Percentiles rank a stretch among this genome's conserved stretches.
Conservation (phyloP, 805 yeast species). For the Metschnikowia cerradonensis region DNA sequence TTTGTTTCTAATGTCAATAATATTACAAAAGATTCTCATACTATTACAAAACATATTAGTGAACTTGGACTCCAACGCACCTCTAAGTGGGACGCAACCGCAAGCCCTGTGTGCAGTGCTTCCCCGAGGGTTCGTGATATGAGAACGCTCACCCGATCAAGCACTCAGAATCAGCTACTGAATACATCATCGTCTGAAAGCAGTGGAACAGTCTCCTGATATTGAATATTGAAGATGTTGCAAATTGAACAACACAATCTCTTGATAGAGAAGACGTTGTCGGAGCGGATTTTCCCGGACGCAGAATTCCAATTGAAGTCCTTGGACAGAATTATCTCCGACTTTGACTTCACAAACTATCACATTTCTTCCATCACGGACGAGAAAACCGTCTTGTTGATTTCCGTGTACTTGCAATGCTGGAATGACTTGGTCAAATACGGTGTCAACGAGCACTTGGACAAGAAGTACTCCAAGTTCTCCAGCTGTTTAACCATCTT, state of each 20-base stretch:
- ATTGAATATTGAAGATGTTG: slow-evolving; percentile 48
- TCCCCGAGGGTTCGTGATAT: slow-evolving; percentile 1
- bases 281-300: slow-evolving; percentile 58
- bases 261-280: slow-evolving; percentile 73
- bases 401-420: slow-evolving; percentile 72
- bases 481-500: slow-evolving; percentile 32
- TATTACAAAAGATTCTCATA: too few species aligned
- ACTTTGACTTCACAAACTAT: slow-evolving; percentile 92
- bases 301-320: slow-evolving; percentile 28
- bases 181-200: neutral
- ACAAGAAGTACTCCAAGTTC: slow-evolving; percentile 44
- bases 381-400: slow-evolving; percentile 56
- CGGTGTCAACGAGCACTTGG: slow-evolving; percentile 56
- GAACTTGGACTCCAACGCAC: neutral
- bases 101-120: slow-evolving; percentile 1
- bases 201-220: neutral
- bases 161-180: neutral
- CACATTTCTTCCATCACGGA: slow-evolving; percentile 83
- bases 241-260: slow-evolving; percentile 83
- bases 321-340: slow-evolving; percentile 85
- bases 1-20: neutral
- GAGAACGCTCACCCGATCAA: slow-evolving; percentile 2
- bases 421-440: slow-evolving; percentile 69
- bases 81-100: slow-evolving; percentile 1
- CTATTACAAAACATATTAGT: neutral